Evolutionary conservation across 1,139 yeast species (phyloP), one percentile per base, ranked within the genome.

Genomic region (Chernovozyma sophiae-reginae): DNA sequence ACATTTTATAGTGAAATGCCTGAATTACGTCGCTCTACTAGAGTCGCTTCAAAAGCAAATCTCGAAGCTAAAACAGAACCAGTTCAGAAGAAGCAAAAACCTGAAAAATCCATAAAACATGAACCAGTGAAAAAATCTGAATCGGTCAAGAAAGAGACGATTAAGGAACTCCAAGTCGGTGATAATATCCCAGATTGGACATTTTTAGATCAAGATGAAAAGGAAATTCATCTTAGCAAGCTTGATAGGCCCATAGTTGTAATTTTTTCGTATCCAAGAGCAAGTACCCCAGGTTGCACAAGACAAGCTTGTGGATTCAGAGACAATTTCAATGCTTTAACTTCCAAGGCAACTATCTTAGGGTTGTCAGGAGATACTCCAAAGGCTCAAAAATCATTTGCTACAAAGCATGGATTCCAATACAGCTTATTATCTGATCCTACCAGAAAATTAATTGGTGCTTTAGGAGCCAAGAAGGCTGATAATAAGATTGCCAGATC

Each of bases 281-380:
- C 97, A 0, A 80, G 84, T 25, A 92, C 98, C 0, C 96, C 97
- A 1, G 97, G 97, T 2, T 90, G 97, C 60, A 89, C 94, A 1
- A 75, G 89, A 52, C 98, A 92, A 63, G 97, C 89, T 2, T 76
- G 86, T 58, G 97, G 96, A 0, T 92, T 85, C 59, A 80, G 92
- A 51, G 81, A 77, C 47, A 77, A 77, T 48, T 80, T 65, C 54
- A 68, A 72, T 11, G 72, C 74, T 33, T 74, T 86, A 48, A 60
- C 66, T 31, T 59, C 66, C 18, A 77, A 82, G 15, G 56, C 65
- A 17, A 64, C 74, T 0, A 76, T 84, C 1, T 73, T 72, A 45
- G 94, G 94, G 1, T 58, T 84, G 33, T 81, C 92, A 48, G 79
- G 89, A 4, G 97, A 89, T 55, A 54, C 77, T 12, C 81, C 86